Evolutionary conservation across 2,329 filamentous ascomycete genomes (phyloP), one percentile per base, ranked within the genome.

Genomic region (Zopfia rhizophila): DNA sequence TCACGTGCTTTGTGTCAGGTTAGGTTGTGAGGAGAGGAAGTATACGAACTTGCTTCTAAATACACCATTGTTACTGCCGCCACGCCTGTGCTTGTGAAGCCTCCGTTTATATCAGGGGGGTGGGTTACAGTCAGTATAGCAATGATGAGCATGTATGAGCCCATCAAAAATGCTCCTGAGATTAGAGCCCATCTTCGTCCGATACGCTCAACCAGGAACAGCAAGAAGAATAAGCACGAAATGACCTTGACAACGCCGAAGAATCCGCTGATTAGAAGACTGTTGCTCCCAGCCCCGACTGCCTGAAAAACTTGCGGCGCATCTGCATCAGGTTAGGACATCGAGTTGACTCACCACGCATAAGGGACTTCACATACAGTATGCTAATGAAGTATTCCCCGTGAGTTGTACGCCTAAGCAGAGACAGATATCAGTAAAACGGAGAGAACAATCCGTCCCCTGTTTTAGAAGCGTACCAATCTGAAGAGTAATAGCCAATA

Each of bases 21-120:
- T n/a, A n/a, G n/a, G n/a, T n/a, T n/a, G n/a, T n/a, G n/a, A n/a
- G n/a, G n/a, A n/a, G n/a, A n/a, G n/a, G n/a, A n/a, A n/a, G n/a
- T n/a, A n/a, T n/a, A n/a, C n/a, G n/a, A n/a, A n/a, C n/a, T 48
- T 7, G 45, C 38, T 36, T 42, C 45, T 3, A 42, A 23, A n/a
- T 48, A 48, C 11, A 48, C 33, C 45, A 48, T 42, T 2, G 28
- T 27, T 17, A 48, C 22, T 2, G 45, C 18, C 3, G 45, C 45
- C 8, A 28, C 29, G 11, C 18, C 30, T 8, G 38, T 12, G 16
- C 18, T 21, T 10, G 30, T 42, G 4, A 38, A 21, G n/a, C 45
- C 45, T 11, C 18, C 38, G n/a, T 31, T 27, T 7, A 17, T 22
- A 16, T 19, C 27, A 3, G 45, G 45, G 2, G 45, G 45, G 14